These are phyloP conservation scores for Podospora fimiseda DNA, from an alignment of 495 filamentous ascomycete genomes.

Conservation along the genomic window DNA sequence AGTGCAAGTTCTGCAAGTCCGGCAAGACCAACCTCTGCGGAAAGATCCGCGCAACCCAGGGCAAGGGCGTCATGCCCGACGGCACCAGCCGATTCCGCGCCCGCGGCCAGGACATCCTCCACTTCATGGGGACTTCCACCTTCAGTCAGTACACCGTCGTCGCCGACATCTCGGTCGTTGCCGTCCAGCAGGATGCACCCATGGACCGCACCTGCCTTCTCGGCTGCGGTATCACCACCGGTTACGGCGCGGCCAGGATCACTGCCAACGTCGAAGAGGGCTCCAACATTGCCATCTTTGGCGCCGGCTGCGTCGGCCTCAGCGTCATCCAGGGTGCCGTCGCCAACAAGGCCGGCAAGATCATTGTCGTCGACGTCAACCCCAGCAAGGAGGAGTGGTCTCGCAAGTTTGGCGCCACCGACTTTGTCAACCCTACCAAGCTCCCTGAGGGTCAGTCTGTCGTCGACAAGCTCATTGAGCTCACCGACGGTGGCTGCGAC, in stretches of 20 bases:
- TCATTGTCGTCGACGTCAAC: conserved; percentile 96
- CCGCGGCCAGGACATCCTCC: conserved; percentile 87
- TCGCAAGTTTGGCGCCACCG: conserved; percentile 88
- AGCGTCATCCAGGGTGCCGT: conserved; percentile 93
- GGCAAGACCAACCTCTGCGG: conserved; percentile 99
- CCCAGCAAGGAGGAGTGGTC: conserved; percentile 87
- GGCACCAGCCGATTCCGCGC: conserved; percentile 92
- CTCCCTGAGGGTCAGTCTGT: conserved; percentile 66
- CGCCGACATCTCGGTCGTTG: conserved; percentile 95
- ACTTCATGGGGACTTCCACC: conserved; percentile 99
- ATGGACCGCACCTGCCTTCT: conserved; percentile 95
- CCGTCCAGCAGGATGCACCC: conserved; percentile 82
- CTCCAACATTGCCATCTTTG: conserved; percentile 88
- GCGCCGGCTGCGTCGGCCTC: conserved; percentile 90
- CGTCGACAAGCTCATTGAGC: conserved; percentile 86
- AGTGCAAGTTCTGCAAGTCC: conserved; percentile 99
- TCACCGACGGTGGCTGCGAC: conserved; percentile 98
- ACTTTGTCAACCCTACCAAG: conserved; percentile 92
- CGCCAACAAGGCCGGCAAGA: conserved; percentile 76
- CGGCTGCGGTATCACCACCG: conserved; percentile 97
- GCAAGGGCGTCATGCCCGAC: conserved; percentile 94
- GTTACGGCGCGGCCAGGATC: conserved; percentile 90
- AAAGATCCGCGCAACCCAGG: conserved; percentile 97
- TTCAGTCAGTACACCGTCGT: conserved; percentile 99
- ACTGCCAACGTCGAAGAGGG: conserved; percentile 88